Base-by-base conservation (phyloP, 1,284 basidiomycete species). In the Puccinia polysora region DNA sequence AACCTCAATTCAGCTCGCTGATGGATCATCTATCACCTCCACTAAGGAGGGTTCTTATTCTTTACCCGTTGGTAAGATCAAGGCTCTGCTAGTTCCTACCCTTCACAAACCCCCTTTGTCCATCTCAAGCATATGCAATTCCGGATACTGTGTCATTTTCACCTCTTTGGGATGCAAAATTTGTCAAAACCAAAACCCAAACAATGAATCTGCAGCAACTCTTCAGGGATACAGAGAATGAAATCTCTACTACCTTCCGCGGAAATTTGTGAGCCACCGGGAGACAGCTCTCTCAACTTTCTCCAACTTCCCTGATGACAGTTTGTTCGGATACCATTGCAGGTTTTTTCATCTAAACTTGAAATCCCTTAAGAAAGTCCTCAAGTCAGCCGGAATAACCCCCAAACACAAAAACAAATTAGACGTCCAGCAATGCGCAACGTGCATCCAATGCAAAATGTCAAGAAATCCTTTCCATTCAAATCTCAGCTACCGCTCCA, bases 361-460 rank as follows among this genome's bases (percentile, higher is more conserved):
- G 6, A n/a, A 28, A 4, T 28, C 52, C 4, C 15, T 53, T n/a
- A 53, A 53, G 23, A 53, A 53, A 28, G 20, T 53, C 6, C 52
- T 53, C 52, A 25, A 8, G 7, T 5, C 23, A 8, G 12, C 15
- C 10, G 15, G 15, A 14, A 53, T 53, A 15, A 14, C n/a, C 5
- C 52, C 52, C n/a, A 4, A 12, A 3, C n/a, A 25, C 30, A 53
- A 25, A 28, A 53, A 53, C 15, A 15, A 53, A 25, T 25, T 53
- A 14, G 52, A 53, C 6, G 52, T 53, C 4, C 52, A 53, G 28
- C 23, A 53, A 15, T 53, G 52, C 30, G 7, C 52, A 3, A 30
- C 15, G 14, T 53, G 52, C 15, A 28, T 53, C 52, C 52, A 53
- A 25, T 53, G 20, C 3, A 53, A 53, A 28, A 53, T 53, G 52